phyloP scores from a whole-genome alignment of 192 early-diverging fungal species.

The Entomortierella chlamydospora region DNA sequence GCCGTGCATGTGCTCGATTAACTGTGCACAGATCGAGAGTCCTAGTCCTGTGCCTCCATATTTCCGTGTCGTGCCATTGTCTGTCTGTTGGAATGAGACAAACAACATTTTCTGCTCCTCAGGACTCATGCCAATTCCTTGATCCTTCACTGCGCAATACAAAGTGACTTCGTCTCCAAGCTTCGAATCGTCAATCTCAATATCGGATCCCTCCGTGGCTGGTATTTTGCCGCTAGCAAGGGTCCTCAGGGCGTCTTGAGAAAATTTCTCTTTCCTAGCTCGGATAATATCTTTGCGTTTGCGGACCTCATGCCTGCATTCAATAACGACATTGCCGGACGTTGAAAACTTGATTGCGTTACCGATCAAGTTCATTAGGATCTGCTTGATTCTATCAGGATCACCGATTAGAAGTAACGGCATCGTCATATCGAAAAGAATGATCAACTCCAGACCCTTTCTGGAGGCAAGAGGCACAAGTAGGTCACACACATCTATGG shows the following conservation, averaged over 20 bases:
- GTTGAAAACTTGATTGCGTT: conserved; percentile 76
- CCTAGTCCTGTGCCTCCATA: conserved; percentile 62
- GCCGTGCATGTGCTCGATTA: conserved; percentile 58
- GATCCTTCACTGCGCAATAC: conserved; percentile 41
- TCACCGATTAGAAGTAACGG: conserved; percentile 73
- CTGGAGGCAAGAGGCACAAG: conserved; percentile 71
- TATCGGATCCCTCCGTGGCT: not conserved
- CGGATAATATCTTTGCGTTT: conserved; percentile 1
- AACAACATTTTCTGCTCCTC: conserved; percentile 54
- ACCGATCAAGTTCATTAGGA: conserved; percentile 78
- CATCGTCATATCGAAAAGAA: conserved; percentile 66
- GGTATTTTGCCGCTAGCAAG: not conserved
- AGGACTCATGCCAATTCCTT: conserved; percentile 43
- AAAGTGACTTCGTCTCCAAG: conserved; percentile 36
- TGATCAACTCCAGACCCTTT: conserved; percentile 69
- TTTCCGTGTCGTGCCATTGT: conserved; percentile 45
- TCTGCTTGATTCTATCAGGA: conserved; percentile 73
- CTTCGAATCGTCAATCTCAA: conserved; percentile 1
- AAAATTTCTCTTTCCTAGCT: not conserved
- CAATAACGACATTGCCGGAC: conserved; percentile 37
- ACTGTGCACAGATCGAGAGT: conserved; percentile 57
- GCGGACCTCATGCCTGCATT: conserved; percentile 25
- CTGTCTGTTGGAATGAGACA: conserved; percentile 52
- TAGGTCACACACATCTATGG: conserved; percentile 62
- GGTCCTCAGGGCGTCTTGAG: not conserved